Evolutionary conservation across 148 eudicot genomes (phyloP).

Genomic region (Rhododendron molle): DNA sequence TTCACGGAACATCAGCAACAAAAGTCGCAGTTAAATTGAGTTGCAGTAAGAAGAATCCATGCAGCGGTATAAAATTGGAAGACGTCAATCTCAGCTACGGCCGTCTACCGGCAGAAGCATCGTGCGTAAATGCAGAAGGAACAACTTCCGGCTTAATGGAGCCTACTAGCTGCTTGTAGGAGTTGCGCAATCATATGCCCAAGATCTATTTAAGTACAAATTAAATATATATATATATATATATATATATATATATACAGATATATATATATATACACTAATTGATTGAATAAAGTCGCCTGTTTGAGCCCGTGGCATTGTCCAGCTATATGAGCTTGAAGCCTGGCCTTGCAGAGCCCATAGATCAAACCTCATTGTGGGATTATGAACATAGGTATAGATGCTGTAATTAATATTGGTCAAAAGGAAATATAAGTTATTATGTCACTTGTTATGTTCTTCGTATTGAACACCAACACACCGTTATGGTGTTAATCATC

Average conservation of each 20-base stretch:
- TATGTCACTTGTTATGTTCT: too few species aligned
- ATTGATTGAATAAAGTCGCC: too few species aligned
- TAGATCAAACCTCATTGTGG: neutral
- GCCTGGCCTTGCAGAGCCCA: too few species aligned
- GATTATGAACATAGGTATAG: neutral
- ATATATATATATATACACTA: too few species aligned
- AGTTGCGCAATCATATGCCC: neutral
- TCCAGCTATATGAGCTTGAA: too few species aligned
- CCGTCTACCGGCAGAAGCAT: slow-evolving; percentile 16
- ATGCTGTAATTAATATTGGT: too few species aligned
- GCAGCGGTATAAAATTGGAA: slow-evolving; percentile 21
- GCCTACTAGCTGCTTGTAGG: slow-evolving; percentile 18
- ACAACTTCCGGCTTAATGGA: slow-evolving; percentile 7
- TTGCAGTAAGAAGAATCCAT: slow-evolving; percentile 31
- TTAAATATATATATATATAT: too few species aligned
- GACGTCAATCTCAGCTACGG: slow-evolving; percentile 19
- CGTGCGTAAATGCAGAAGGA: slow-evolving; percentile 21
- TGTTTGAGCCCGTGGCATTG: too few species aligned
- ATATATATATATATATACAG: too few species aligned
- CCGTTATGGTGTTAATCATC: too few species aligned
- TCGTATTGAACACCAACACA: too few species aligned
- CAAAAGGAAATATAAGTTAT: too few species aligned
- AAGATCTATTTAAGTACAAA: neutral
- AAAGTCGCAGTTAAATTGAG: slow-evolving; percentile 18
- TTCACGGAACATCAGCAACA: slow-evolving; percentile 37